Evolutionary conservation across 345 rosid species (phyloP).

Genomic region (Orychophragmus violaceus): DNA sequence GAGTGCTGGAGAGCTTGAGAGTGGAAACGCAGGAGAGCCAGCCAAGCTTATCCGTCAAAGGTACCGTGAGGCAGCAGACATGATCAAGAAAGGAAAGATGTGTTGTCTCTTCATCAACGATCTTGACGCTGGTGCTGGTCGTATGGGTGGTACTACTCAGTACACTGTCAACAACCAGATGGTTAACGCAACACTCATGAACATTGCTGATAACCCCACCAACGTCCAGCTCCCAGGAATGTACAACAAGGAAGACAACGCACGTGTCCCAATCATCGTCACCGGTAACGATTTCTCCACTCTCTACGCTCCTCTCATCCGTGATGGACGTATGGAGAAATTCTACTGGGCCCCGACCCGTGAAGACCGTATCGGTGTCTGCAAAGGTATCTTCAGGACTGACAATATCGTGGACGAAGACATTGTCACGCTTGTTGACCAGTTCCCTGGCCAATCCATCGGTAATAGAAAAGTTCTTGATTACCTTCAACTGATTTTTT

Average conservation of each 20-base stretch:
- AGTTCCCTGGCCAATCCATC: slow-evolving; percentile 98
- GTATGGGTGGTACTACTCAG: slow-evolving; percentile 93
- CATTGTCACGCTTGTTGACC: slow-evolving; percentile 68
- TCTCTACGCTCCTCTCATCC: slow-evolving; percentile 92
- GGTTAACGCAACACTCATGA: slow-evolving; percentile 99
- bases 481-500: no score
- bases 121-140: slow-evolving; percentile 97
- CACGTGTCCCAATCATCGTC: slow-evolving; percentile 92
- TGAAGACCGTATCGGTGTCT: slow-evolving; percentile 91
- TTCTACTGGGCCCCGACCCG: slow-evolving; percentile 99
- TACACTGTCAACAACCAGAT: slow-evolving; percentile 99
- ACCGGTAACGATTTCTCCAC: slow-evolving; percentile 99
- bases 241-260: slow-evolving; percentile 99
- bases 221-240: slow-evolving; percentile 92
- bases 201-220: slow-evolving; percentile 97
- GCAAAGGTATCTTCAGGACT: slow-evolving; percentile 71
- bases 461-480: slow-evolving; percentile 35
- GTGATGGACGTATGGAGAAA: slow-evolving; percentile 99
- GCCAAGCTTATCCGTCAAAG: slow-evolving; percentile 94
- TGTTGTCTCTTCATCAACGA: slow-evolving; percentile 93
- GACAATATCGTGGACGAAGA: slow-evolving; percentile 48
- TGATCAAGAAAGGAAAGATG: slow-evolving; percentile 95
- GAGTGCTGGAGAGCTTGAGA: slow-evolving; percentile 99
- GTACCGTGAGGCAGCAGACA: slow-evolving; percentile 96
- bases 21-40: slow-evolving; percentile 95